A percentile compares a stretch with the other conserved stretches of the same genome.
These are phyloP conservation scores for Exophiala alcalophila DNA, from an alignment of 2,329 filamentous ascomycete species.

Conservation along the genomic window DNA sequence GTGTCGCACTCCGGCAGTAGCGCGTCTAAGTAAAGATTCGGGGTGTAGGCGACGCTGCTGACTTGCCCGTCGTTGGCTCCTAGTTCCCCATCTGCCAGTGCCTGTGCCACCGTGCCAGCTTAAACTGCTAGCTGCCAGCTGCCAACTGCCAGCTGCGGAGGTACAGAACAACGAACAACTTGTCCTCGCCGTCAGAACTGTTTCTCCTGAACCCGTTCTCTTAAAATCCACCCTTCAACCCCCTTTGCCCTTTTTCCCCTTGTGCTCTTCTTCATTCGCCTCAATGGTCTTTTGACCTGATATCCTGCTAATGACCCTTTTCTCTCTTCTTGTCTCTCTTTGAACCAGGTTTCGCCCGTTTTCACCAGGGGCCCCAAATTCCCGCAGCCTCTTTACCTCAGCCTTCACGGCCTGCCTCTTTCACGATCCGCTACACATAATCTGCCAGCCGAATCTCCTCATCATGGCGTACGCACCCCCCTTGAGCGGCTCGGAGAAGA, in stretches of 20 bases:
- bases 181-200: constrained; percentile 20
- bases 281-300: constrained; percentile 31
- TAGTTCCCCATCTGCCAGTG: no score
- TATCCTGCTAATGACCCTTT: constrained; percentile 38
- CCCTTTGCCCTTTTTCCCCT: constrained; percentile 28
- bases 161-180: constrained; percentile 19
- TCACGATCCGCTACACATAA: no score
- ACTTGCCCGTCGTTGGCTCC: no score
- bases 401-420: constrained; percentile 2
- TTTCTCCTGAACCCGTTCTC: constrained; percentile 27
- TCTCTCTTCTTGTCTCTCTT: constrained; percentile 38
- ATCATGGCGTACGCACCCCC: constrained; percentile 17
- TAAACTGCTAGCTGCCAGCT: neutral
- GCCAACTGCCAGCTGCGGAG: constrained; percentile 30
- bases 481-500: constrained; percentile 13
- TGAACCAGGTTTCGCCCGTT: constrained; percentile 16
- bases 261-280: constrained; percentile 17
- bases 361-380: constrained; percentile 1
- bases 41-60: no score
- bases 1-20: no score
- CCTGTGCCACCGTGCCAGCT: constrained; percentile 1
- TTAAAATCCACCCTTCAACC: constrained; percentile 30
- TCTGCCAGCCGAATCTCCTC: neutral
- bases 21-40: constrained; percentile 3
- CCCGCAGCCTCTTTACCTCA: constrained; percentile 2